Base-by-base conservation (phyloP, 805 yeast species). In the Starmerella apicola region DNA sequence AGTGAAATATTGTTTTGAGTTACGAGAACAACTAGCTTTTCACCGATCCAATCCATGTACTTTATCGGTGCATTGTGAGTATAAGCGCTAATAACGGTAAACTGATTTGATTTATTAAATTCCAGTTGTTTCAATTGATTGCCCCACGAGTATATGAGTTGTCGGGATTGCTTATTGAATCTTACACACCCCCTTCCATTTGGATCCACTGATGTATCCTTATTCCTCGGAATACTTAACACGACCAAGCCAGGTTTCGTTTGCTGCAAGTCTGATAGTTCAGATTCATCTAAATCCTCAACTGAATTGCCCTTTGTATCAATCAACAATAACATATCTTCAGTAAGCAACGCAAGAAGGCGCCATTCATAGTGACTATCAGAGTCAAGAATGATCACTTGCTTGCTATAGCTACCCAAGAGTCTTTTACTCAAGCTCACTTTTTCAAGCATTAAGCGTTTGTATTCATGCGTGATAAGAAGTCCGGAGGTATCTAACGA, bases 71-170 rank as follows among this genome's bases (percentile, higher is more conserved):
- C 78, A n/a, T 63, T 59, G 30, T 67, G 64, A 0, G 57, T 54
- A 64, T 65, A 67, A 37, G 70, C 54, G 41, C 64, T 65, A 41
- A 63, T 53, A 18, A 67, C 61, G 7, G 60, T 61, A 51, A 34
- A 15, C 3, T 19, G 32, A 5, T 22, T 10, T 18, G 8, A 9
- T 13, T 35, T 1, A 18, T 21, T 40, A 31, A 41, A 9, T 17
- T 29, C 2, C 7, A 77, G 48, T 1, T 82, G 51, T 0, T 76
- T 72, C 38, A 81, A 50, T 6, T 66, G 63, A 43, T 76, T 74
- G n/a, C 72, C 64, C 80, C 84, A 80, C 28, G 81, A 65, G 47
- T 76, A 81, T 0, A 81, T 86, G 31, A 82, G 55, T 43, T 67
- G 59, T 0, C 83, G 25, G 6, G 37, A 24, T 8, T 19, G 13